These are phyloP conservation scores for Penicillium psychrosexuale DNA, from an alignment of 2,329 filamentous ascomycete genomes.

Conservation along the genomic window DNA sequence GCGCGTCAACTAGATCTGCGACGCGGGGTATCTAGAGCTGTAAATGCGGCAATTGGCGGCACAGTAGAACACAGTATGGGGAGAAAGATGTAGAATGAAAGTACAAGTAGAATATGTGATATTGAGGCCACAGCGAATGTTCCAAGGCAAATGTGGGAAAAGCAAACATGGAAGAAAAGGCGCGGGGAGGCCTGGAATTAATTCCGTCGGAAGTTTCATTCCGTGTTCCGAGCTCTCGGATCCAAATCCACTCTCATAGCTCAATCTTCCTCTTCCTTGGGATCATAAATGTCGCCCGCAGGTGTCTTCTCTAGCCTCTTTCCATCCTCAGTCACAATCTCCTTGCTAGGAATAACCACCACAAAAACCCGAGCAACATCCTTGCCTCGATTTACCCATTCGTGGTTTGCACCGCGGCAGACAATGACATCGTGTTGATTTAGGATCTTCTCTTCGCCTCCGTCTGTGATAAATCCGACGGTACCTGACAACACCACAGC, in stretches of 20 bases:
- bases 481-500: slow-evolving; percentile 28
- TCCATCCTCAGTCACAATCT: slow-evolving; percentile 40
- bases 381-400: slow-evolving; percentile 44
- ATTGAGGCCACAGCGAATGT: not conserved
- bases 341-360: slow-evolving; percentile 43
- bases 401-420: slow-evolving; percentile 44
- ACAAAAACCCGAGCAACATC: slow-evolving; percentile 41
- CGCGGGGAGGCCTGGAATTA: slow-evolving; percentile 1
- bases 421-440: slow-evolving; percentile 31
- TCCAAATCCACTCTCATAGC: not conserved
- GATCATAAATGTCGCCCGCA: slow-evolving; percentile 21
- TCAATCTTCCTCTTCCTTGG: slow-evolving; percentile 17
- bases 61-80: not conserved
- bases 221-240: not conserved
- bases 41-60: not conserved
- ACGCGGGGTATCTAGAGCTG: not conserved
- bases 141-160: not conserved
- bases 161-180: not conserved
- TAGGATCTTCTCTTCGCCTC: slow-evolving; percentile 27
- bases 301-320: slow-evolving; percentile 37
- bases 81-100: not conserved
- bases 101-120: not conserved
- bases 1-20: not conserved
- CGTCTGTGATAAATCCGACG: slow-evolving; percentile 27
- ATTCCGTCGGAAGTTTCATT: slow-evolving; percentile 1